A percentile compares a stretch with the other conserved stretches of the same genome.
phyloP scores from a whole-genome alignment of 2,329 filamentous ascomycete species.

The Byssothecium circinans region DNA sequence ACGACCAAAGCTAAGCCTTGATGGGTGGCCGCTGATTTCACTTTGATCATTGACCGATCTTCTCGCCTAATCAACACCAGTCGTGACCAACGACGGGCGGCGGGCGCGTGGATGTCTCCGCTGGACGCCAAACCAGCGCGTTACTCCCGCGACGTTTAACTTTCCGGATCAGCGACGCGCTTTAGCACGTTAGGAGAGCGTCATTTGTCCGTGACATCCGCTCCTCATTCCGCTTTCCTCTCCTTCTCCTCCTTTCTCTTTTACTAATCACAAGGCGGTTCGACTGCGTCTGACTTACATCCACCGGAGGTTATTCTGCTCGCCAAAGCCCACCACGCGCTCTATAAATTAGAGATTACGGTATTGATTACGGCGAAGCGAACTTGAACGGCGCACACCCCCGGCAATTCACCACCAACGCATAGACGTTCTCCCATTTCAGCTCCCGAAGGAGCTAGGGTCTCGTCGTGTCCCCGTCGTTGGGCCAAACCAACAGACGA shows the following conservation, averaged over 20 bases:
- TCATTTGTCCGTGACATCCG: background rate
- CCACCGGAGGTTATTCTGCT: background rate
- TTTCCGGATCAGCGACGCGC: background rate
- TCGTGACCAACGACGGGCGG: background rate
- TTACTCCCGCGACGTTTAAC: background rate
- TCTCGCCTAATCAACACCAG: conserved; percentile 5
- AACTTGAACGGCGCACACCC: conserved; percentile 10
- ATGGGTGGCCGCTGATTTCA: conserved; percentile 8
- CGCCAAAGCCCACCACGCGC: background rate
- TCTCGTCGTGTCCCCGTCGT: background rate
- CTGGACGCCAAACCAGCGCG: background rate
- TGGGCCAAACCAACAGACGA: no score
- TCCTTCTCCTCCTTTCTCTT: background rate
- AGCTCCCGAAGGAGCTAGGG: conserved; percentile 7
- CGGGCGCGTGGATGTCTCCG: background rate
- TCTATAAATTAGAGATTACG: conserved; percentile 18
- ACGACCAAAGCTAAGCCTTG: conserved; percentile 1
- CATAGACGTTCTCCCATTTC: conserved; percentile 14
- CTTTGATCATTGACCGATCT: conserved; percentile 12
- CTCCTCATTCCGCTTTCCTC: background rate
- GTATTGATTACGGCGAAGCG: conserved; percentile 19
- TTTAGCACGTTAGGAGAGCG: background rate
- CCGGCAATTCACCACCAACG: conserved; percentile 12
- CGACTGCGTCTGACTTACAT: background rate
- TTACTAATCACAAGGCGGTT: background rate